Evolutionary conservation across 129 eudicot genomes (phyloP).

Genomic region (Flaveria trinervia): DNA sequence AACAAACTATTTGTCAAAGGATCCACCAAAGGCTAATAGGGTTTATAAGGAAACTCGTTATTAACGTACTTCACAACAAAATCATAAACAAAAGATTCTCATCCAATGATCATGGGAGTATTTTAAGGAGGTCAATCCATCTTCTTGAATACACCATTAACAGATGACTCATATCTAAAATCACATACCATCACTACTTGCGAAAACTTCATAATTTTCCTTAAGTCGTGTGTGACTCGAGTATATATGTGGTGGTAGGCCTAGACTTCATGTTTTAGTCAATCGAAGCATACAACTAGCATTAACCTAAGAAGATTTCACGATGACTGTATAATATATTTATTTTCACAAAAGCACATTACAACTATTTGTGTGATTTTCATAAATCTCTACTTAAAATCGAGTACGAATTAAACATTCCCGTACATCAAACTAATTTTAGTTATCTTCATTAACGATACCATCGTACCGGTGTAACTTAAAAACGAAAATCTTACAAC

Average conservation of each 20-base stretch:
- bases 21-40: neutral
- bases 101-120: neutral
- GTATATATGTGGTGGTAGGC: neutral
- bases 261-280: neutral
- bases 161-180: too few species aligned
- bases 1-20: neutral
- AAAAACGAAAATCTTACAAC: conserved; percentile 6
- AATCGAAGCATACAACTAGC: neutral
- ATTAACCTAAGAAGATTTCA: neutral
- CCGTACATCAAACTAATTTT: too few species aligned
- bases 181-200: neutral
- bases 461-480: neutral
- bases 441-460: too few species aligned
- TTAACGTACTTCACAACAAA: too few species aligned
- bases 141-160: neutral
- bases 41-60: too few species aligned
- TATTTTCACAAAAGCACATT: too few species aligned
- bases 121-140: neutral
- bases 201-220: too few species aligned
- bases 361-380: too few species aligned
- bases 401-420: too few species aligned
- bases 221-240: neutral
- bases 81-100: too few species aligned
- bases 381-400: too few species aligned
- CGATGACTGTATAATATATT: too few species aligned